These are phyloP conservation scores for Geum urbanum DNA, from an alignment of 306 rosid genomes.

Conservation along the genomic window DNA sequence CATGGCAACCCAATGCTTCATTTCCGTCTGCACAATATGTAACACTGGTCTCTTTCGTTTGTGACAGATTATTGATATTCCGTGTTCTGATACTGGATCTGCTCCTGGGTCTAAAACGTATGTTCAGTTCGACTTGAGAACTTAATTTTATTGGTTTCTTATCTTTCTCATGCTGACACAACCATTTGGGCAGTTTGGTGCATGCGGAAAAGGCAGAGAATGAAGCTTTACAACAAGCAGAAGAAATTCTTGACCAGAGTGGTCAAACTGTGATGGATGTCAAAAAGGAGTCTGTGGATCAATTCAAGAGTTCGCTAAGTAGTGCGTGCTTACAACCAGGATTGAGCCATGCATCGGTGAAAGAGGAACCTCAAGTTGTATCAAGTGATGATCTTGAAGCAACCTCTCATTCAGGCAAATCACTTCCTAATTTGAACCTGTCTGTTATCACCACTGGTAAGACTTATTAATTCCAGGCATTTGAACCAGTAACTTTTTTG, in stretches of 20 bases:
- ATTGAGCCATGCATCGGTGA: slow-evolving; percentile 13
- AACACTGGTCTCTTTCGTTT: slow-evolving; percentile 19
- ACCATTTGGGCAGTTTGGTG: slow-evolving; percentile 36
- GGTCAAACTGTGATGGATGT: slow-evolving; percentile 24
- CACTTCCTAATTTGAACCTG: slow-evolving; percentile 31
- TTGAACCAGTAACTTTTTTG: neutral
- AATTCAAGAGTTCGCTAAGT: slow-evolving; percentile 26
- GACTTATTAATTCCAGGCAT: slow-evolving; percentile 5
- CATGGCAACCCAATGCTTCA: neutral
- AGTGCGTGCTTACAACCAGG: slow-evolving; percentile 26
- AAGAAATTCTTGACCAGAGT: slow-evolving; percentile 27
- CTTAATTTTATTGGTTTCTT: slow-evolving; percentile 1
- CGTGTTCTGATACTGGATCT: slow-evolving; percentile 23
- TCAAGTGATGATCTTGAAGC: slow-evolving; percentile 23
- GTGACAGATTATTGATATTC: slow-evolving; percentile 38
- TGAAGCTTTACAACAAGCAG: slow-evolving; percentile 28
- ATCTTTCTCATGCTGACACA: slow-evolving; percentile 2
- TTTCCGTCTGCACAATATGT: neutral
- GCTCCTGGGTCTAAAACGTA: slow-evolving; percentile 45
- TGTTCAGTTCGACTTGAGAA: slow-evolving; percentile 25
- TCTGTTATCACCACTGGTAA: slow-evolving; percentile 40
- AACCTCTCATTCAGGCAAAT: slow-evolving; percentile 10
- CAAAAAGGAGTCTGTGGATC: slow-evolving; percentile 28
- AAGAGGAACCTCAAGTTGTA: slow-evolving; percentile 29
- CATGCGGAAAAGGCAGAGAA: slow-evolving; percentile 20